Base-by-base conservation (phyloP, 2,329 filamentous ascomycete genomes). In the Alternaria sp. region DNA sequence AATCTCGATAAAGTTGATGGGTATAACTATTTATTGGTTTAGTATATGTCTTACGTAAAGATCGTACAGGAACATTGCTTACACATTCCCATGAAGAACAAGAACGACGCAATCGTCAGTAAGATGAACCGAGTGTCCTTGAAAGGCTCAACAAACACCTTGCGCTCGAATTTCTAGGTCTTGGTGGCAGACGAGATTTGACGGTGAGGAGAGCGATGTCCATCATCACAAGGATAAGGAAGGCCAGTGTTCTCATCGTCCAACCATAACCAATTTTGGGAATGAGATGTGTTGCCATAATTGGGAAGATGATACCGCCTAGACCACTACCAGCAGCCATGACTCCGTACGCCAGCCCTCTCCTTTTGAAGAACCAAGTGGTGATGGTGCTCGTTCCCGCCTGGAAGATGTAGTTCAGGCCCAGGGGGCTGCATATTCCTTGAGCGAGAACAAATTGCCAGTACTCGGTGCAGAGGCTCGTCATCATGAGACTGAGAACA, bases 401-500 rank as follows among this genome's bases (percentile, higher is more conserved):
- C 72, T 85, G 84, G 55, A 85, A 76, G 85, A 33, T 85, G 83
- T 36, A 86, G 77, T 51, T 88, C 48, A 82, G 75, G 26, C 79
- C 79, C 7, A 82, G 78, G 0, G 84, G 84, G 42, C 83, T 78
- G 40, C 82, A 79, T 21, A 82, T 82, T 4, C 81, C 82, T 61
- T 87, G 84, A 0, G 83, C 78, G 5, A 86, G 81, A 46, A 86
- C 72, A 66, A 85, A 82, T 36, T 85, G 84, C 61, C 82, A 86
- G 69, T 84, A 86, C 54, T 84, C 65, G 0, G 77, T 83, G 52
- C 80, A 87, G 56, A 89, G 72, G 7, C 80, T 84, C 0, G 84
- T 80, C 85, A 89, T 88, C 85, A 90, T 88, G 5, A 89, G 68
- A 2, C 85, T 83, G 54, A 89, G 84, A 14, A 89, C 82, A 54